Conservation (phyloP, 2,329 filamentous ascomycete species). For the Aspergillus neotritici region DNA sequence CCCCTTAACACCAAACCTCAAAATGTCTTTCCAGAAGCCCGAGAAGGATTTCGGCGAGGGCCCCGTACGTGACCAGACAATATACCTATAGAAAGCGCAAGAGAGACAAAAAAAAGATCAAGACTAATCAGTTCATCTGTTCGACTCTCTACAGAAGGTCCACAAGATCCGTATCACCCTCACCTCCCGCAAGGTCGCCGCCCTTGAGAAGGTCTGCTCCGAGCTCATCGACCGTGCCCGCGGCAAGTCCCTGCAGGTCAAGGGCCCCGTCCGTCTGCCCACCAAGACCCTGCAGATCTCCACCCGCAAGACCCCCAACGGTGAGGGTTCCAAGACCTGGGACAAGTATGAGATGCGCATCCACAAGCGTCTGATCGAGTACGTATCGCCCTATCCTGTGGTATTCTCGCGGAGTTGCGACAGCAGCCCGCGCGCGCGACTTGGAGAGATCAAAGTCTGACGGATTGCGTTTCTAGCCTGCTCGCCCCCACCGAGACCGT, state of each 20-base stretch:
- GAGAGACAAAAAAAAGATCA: neutral
- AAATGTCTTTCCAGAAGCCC: slow-evolving; percentile 90
- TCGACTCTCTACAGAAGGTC: slow-evolving; percentile 59
- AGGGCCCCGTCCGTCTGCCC: slow-evolving; percentile 95
- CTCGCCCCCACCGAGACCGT: slow-evolving; percentile 87
- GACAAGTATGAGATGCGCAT: slow-evolving; percentile 98
- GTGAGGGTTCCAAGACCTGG: slow-evolving; percentile 99
- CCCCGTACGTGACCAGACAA: slow-evolving; percentile 56
- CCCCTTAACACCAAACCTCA: slow-evolving; percentile 31
- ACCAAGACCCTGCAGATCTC: slow-evolving; percentile 96
- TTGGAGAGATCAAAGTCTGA: slow-evolving; percentile 8
- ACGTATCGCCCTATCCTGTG: slow-evolving; percentile 33
- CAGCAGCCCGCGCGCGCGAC: neutral
- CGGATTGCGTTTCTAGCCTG: slow-evolving; percentile 49
- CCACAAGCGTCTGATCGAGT: slow-evolving; percentile 97
- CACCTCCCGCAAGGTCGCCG: slow-evolving; percentile 86
- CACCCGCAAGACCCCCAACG: slow-evolving; percentile 98
- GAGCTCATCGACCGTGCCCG: slow-evolving; percentile 98
- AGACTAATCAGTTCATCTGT: slow-evolving; percentile 1
- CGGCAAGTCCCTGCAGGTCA: slow-evolving; percentile 96
- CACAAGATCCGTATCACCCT: slow-evolving; percentile 99
- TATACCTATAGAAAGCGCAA: neutral
- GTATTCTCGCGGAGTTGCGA: neutral
- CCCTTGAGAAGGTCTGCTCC: slow-evolving; percentile 95
- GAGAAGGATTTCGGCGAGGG: slow-evolving; percentile 91